Base-by-base conservation (phyloP, 345 rosid genomes). In the Noccaea caerulescens region DNA sequence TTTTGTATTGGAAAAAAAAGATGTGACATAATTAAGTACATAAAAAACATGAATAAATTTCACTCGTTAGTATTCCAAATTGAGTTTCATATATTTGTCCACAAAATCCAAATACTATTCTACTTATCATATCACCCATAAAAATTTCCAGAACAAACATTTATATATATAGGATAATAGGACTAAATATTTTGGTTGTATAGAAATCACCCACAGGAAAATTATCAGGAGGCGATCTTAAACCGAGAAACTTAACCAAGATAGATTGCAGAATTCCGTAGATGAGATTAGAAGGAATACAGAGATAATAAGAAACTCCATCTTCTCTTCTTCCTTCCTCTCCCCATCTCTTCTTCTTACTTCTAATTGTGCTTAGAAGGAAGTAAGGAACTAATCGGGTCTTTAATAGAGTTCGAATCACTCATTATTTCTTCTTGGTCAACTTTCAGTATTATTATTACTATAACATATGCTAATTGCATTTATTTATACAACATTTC, bases 341-440 rank as follows among this genome's bases (percentile, higher is more conserved):
- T 55, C 16, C 43, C 76, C 76, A 72, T 72, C 27, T 62, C 45
- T 53, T 59, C 8, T 69, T 71, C 34, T 61, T 58, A 33, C 12
- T 58, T 66, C 8, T 42, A 34, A 11, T 34, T 50, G 12, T 39
- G 63, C 11, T 41, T 38, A 66, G 32, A 47, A n/a, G 59, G 37
- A 13, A 45, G 41, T 54, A 53, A 55, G 59, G 37, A 13, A 45
- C 49, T 54, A 53, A 55, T 46, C 10, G 25, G 51, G 32, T 25
- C 65, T 25, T 50, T 58, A 12, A 73, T 66, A 66, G 39, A 50
- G 39, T 51, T 73, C 67, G 42, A 66, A 33, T 47, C 27, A 39
- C 41, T 66, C 67, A 73, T 50, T 3, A n/a, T 49, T 53, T 39
- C 9, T 14, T 57, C 46, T 66, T 49, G 20, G 72, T 73, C 77